Base-by-base conservation (phyloP, 441 rosid genomes). In the Erysimum cheiri region DNA sequence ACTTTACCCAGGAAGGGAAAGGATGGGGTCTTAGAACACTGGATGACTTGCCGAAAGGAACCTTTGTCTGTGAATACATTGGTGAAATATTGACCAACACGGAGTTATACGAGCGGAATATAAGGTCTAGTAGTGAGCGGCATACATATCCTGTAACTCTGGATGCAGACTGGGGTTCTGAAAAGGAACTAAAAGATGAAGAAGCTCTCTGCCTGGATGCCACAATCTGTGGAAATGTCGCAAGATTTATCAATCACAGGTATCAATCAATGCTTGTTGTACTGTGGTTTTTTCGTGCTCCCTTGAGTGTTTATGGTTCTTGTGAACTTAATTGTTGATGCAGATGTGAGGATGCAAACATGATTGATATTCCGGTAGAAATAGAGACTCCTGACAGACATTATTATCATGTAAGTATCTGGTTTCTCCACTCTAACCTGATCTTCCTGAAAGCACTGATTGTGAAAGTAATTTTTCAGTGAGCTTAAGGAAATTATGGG, bases 121-220 rank as follows among this genome's bases (percentile, higher is more conserved):
- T 73, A 80, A 84, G 64, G 31, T 73, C 47, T 40, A 84, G 84
- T 47, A 74, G 62, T 50, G 84, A 82, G 53, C 80, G 85, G n/a
- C 96, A 92, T 71, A 90, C 94, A 24, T 94, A 94, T 73, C 96
- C 99, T 7, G 97, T 94, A 54, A 84, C 88, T 37, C 87, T 92
- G 32, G 99, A 94, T 82, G 99, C 98, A 31, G 99, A 92, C 57
- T 94, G 99, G 99, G 99, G 96, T 44, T 85, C 97, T 17, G 99
- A 91, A 69, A 82, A 57, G 77, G 47, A 76, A 63, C 72, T 94
- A 31, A 80, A 78, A 72, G 97, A 94, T 80, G 97, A 94, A 64
- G 97, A 94, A 54, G 99, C 99, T 39, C 94, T 94, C 70, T 92
- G 97, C 67, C 74, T 94, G 52, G 98, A 91, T 77, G 98, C 98